Base-by-base conservation (phyloP, 208 protist genomes). In the Crithidia fasciculata region DNA sequence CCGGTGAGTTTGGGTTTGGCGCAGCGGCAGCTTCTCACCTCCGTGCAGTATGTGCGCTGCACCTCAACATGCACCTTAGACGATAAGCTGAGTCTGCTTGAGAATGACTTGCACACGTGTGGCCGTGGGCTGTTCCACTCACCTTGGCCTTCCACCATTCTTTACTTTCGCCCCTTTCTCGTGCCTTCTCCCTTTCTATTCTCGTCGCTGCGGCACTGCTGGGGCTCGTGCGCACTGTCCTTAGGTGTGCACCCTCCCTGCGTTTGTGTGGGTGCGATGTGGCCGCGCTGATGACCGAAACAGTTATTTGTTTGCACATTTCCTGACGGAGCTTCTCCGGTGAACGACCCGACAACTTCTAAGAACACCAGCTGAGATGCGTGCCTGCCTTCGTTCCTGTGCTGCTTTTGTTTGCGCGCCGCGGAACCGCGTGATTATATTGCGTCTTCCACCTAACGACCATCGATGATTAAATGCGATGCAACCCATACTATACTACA, bases 401-500 rank as follows among this genome's bases (percentile, higher is more conserved):
- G 57, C 36, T 41, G 45, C 36, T 28, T 28, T 28, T 28, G 28
- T 57, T n/a, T 55, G 39, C 36, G 40, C 56, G 44, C 57, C 41
- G 66, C 9, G 40, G 66, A 59, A 44, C 66, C 62, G 40, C 36
- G 47, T 74, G 69, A 63, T 74, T 74, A 65, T 58, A 49, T 47
- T 60, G 71, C 53, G 49, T 57, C 69, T 66, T 59, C 63, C 63
- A 69, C 63, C 63, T 69, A 69, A 69, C 63, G 63, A 69, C 50
- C 40, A 12, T 52, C 44, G 50, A 65, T 74, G 69, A 74, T 74
- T 74, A 74, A 10, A 67, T 67, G 58, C 39, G 53, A 70, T 58
- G 64, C 64, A 60, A 58, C 45, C 59, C 61, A 77, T 77, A 77
- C 72, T 77, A 77, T 60, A 77, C 72, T 66, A 71, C 55, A 71